Evolutionary conservation across 2,329 filamentous ascomycete genomes (phyloP), one percentile per base, ranked within the genome.

Genomic region (Grosmannia serpens): DNA sequence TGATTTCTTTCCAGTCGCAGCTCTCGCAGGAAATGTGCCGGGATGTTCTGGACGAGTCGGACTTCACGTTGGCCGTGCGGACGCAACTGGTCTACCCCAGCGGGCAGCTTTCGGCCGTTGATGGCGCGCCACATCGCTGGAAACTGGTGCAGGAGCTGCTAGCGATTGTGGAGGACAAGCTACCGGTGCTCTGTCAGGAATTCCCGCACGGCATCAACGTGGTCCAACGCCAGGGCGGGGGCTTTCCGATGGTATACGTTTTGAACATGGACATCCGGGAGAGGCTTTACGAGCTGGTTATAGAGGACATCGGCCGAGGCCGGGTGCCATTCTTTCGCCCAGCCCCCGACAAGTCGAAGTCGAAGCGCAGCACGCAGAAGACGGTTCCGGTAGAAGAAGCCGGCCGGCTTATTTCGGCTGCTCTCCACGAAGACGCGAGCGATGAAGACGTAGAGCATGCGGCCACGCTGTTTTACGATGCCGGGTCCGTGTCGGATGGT

Each of bases 31-130:
- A 60, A 0, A 64, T 71, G 1, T 79, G 75, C 3, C 75, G 84
- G 0, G 85, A 89, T 64, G 73, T 88, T 0, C 68, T 88, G 0
- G 85, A 88, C 61, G 85, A 88, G 64, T 85, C 76, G 1, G 81
- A 84, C 60, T 73, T 77, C 44, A 83, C 77, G 0, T 67, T 85
- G 0, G 75, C 76, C 0, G 73, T 77, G 0, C 77, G 75, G 33
- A 82, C 78, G 0, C 80, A 85, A 59, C 67, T 85, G 0, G 80
- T 84, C 4, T 84, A 84, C 51, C 80, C 81, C 0, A 76, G 75
- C 6, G 81, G 82, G 0, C 57, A 70, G 0, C 75, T 79, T 44
- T 67, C 71, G 8, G 62, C 72, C 0, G 69, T 84, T 0, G 80
- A 85, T 53, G 78, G 78, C 0, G 74, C 80, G 54, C 78, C 80